Conservation (phyloP, 257 asterid species). For the Lithospermum erythrorhizon region DNA sequence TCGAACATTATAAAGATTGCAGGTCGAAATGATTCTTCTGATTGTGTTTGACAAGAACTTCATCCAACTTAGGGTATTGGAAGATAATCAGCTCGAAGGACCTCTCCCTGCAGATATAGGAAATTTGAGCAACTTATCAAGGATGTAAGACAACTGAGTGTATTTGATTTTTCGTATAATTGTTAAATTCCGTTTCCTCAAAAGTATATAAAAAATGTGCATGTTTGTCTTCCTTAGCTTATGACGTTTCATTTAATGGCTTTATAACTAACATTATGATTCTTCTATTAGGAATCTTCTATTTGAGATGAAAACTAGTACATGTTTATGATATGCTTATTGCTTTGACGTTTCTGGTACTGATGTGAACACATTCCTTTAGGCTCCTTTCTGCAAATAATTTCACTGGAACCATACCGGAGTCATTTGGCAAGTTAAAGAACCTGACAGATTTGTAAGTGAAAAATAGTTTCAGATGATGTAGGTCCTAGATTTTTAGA, state of each 20-base stretch:
- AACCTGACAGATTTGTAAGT: conserved; percentile 86
- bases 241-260: too few species aligned
- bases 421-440: conserved; percentile 36
- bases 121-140: conserved; percentile 41
- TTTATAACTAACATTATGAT: not conserved
- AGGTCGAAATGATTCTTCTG: not conserved
- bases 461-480: conserved; percentile 1
- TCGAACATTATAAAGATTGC: conserved; percentile 5
- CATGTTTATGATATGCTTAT: not conserved
- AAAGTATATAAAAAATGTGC: not conserved
- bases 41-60: conserved; percentile 3
- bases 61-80: conserved; percentile 44
- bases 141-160: conserved; percentile 46
- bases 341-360: too few species aligned
- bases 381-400: conserved; percentile 73
- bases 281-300: not conserved
- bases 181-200: not conserved
- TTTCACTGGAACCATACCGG: conserved; percentile 69
- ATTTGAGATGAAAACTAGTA: not conserved
- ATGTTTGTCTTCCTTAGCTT: too few species aligned
- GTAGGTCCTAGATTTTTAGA: not conserved
- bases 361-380: conserved; percentile 18
- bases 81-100: conserved; percentile 74
- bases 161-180: conserved; percentile 1
- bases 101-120: conserved; percentile 61